A percentile compares a stretch with the other conserved stretches of the same genome.
phyloP scores from a whole-genome alignment of 495 filamentous ascomycete genomes.

The Aspergillus hancockii region DNA sequence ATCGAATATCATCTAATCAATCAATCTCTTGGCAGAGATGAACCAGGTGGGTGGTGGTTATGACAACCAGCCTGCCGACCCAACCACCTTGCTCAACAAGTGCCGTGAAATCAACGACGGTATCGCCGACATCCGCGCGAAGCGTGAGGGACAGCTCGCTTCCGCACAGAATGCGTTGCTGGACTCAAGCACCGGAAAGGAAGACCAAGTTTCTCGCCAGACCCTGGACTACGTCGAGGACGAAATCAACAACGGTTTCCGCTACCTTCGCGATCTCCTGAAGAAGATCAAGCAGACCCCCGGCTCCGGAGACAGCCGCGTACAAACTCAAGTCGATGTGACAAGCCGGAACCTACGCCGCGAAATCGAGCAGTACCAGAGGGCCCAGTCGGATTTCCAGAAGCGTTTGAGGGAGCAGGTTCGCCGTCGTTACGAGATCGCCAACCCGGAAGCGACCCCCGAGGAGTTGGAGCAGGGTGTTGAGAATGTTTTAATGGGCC shows the following conservation, averaged over 20 bases:
- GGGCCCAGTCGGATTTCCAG: constrained; percentile 72
- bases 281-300: constrained; percentile 78
- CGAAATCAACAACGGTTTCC: constrained; percentile 80
- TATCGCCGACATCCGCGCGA: constrained; percentile 50
- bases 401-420: constrained; percentile 78
- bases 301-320: constrained; percentile 66
- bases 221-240: constrained; percentile 67
- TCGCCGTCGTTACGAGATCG: constrained; percentile 86
- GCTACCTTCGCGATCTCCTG: constrained; percentile 70
- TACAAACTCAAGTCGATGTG: constrained; percentile 74
- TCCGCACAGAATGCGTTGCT: constrained; percentile 44
- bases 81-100: constrained; percentile 79
- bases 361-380: constrained; percentile 78
- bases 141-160: constrained; percentile 40
- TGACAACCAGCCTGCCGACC: constrained; percentile 48
- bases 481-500: constrained; percentile 63
- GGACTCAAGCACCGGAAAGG: constrained; percentile 47
- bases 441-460: constrained; percentile 79
- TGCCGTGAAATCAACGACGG: constrained; percentile 74
- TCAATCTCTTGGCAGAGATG: constrained; percentile 56
- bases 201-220: constrained; percentile 43
- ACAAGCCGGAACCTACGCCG: constrained; percentile 76
- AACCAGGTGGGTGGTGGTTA: constrained; percentile 47
- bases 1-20: neutral
- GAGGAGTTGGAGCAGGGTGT: constrained; percentile 77